Conservation (phyloP, 73 alveolate species). For the Tetrahymena elliotti region DNA sequence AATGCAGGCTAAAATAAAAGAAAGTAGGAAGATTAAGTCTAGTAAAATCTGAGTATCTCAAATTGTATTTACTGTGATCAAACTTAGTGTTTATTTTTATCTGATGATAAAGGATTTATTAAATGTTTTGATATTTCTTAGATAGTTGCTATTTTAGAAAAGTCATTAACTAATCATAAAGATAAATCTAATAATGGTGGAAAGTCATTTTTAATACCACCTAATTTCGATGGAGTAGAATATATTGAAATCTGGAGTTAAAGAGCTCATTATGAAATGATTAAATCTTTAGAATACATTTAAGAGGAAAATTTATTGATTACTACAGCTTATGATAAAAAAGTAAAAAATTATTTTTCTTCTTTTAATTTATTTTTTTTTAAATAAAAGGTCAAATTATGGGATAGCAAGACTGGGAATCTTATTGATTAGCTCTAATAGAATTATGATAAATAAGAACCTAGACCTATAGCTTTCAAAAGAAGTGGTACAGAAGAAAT, state of each 20-base stretch:
- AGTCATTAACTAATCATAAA: conserved; percentile 5
- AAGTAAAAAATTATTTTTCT: not conserved
- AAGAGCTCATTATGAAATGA: conserved; percentile 36
- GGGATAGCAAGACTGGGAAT: conserved; percentile 45
- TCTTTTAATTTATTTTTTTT: not conserved
- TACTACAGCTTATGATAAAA: conserved; percentile 39
- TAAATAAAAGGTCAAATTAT: not conserved
- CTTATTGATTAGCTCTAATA: conserved; percentile 21
- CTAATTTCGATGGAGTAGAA: conserved; percentile 18
- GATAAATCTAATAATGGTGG: conserved; percentile 19
- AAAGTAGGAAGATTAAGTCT: not conserved
- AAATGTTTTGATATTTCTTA: conserved; percentile 25
- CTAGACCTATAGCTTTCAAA: conserved; percentile 36
- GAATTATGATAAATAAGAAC: conserved; percentile 38
- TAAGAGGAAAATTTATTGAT: conserved; percentile 10
- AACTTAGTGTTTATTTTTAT: not conserved
- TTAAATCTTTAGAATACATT: conserved; percentile 37
- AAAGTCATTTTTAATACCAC: conserved; percentile 12
- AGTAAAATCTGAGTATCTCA: conserved; percentile 10
- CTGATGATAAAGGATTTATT: conserved; percentile 42
- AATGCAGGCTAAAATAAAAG: not conserved
- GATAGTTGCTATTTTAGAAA: conserved; percentile 3
- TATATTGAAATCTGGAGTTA: conserved; percentile 2
- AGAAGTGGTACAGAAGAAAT: conserved; percentile 42
- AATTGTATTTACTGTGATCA: conserved; percentile 25